phyloP scores from a whole-genome alignment of 1,284 basidiomycete genomes.

The Puccinia polysora region DNA sequence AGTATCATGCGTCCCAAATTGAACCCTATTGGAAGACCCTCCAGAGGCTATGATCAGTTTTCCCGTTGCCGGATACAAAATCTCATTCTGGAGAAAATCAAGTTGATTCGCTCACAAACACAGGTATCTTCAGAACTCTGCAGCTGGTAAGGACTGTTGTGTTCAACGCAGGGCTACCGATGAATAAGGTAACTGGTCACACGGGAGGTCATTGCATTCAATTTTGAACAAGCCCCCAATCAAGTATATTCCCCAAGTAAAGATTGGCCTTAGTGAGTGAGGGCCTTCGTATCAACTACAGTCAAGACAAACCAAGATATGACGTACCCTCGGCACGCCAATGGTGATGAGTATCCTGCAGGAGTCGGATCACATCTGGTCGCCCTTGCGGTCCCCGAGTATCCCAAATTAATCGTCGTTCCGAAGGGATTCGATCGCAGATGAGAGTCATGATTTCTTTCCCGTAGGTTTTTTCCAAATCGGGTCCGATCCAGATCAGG shows the following conservation, averaged over 20 bases:
- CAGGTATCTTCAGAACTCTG: too few species aligned
- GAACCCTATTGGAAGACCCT: too few species aligned
- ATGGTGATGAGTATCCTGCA: slow-evolving; percentile 63
- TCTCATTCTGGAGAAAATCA: too few species aligned
- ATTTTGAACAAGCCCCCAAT: not conserved
- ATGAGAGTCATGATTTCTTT: slow-evolving; percentile 68
- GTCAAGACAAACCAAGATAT: too few species aligned
- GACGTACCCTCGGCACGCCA: slow-evolving; percentile 71
- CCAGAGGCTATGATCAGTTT: too few species aligned
- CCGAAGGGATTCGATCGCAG: slow-evolving; percentile 63
- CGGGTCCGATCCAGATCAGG: slow-evolving; percentile 63
- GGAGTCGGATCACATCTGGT: slow-evolving; percentile 68
- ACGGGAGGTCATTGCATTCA: too few species aligned
- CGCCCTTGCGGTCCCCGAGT: slow-evolving; percentile 64
- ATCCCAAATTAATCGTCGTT: slow-evolving; percentile 68
- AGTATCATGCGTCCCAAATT: too few species aligned
- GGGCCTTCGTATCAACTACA: too few species aligned
- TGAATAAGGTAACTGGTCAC: slow-evolving; percentile 17
- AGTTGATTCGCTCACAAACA: too few species aligned
- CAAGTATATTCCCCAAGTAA: not conserved
- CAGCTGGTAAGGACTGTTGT: too few species aligned
- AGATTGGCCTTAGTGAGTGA: slow-evolving; percentile 26
- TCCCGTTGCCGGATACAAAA: too few species aligned
- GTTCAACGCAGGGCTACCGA: slow-evolving; percentile 20
- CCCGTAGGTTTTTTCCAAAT: slow-evolving; percentile 63